Percentiles rank a stretch among this genome's conserved stretches.
These are phyloP conservation scores for Coemansia sp. DNA, from an alignment of 192 early-diverging fungal genomes.

Conservation along the genomic window DNA sequence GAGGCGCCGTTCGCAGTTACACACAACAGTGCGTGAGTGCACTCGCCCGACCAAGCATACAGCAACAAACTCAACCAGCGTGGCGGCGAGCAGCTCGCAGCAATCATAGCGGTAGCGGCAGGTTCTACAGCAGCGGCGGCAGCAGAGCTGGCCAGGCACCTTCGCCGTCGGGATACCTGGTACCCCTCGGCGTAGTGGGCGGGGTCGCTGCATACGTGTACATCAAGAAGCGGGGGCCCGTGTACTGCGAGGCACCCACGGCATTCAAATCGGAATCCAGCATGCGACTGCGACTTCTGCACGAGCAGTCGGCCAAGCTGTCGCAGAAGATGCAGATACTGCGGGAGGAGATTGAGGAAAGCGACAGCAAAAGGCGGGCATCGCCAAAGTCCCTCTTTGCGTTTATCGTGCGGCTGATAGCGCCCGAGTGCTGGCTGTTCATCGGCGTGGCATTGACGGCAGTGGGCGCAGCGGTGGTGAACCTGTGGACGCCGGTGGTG, in stretches of 20 bases:
- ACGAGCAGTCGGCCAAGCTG: slow-evolving; percentile 27
- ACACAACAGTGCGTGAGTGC: not conserved
- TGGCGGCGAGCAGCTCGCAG: not conserved
- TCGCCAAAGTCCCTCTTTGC: not conserved
- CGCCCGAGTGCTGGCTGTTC: slow-evolving; percentile 57
- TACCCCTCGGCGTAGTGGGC: slow-evolving; percentile 23
- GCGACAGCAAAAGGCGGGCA: not conserved
- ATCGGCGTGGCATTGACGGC: slow-evolving; percentile 57
- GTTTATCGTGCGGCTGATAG: slow-evolving; percentile 39
- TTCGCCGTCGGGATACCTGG: not conserved
- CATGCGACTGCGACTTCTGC: slow-evolving; percentile 34
- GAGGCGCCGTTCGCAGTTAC: not conserved
- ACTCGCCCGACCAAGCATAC: not conserved
- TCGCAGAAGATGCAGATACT: slow-evolving; percentile 8
- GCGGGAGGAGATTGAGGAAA: not conserved
- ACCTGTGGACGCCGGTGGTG: slow-evolving; percentile 55
- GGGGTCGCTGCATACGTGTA: slow-evolving; percentile 19
- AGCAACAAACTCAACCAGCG: not conserved
- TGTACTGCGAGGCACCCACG: slow-evolving; percentile 21
- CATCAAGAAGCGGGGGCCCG: slow-evolving; percentile 4
- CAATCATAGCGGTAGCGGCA: not conserved
- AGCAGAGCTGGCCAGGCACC: not conserved
- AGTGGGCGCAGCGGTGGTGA: slow-evolving; percentile 57
- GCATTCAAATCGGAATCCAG: slow-evolving; percentile 11
- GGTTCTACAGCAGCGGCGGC: not conserved